phyloP scores from a whole-genome alignment of 345 rosid genomes.

The Lepidium sativum region DNA sequence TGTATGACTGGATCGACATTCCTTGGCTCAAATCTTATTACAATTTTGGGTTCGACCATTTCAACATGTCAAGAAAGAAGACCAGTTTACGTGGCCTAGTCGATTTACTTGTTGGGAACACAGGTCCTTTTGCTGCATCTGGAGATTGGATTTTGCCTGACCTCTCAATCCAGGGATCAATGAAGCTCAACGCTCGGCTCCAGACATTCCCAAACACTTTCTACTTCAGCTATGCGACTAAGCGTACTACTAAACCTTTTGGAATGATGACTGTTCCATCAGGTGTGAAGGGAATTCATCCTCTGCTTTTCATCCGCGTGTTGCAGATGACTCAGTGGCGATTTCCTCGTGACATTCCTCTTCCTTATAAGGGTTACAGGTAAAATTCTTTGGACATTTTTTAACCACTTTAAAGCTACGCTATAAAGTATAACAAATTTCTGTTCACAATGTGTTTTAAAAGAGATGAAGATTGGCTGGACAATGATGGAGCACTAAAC shows the following conservation, averaged over 20 bases:
- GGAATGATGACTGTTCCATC: constrained; percentile 71
- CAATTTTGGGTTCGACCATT: constrained; percentile 94
- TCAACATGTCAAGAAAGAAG: constrained; percentile 71
- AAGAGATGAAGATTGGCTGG: constrained; percentile 97
- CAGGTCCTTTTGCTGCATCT: constrained; percentile 66
- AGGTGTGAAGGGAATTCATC: constrained; percentile 66
- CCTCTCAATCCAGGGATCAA: constrained; percentile 83
- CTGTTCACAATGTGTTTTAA: neutral
- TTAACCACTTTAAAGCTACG: neutral
- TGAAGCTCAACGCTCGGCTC: constrained; percentile 44
- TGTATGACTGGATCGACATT: constrained; percentile 93
- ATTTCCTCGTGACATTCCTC: constrained; percentile 48
- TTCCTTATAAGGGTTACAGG: constrained; percentile 96
- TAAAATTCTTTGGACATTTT: constrained; percentile 3
- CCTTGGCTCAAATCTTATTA: constrained; percentile 75
- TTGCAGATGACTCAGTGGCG: constrained; percentile 85
- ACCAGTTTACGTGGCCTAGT: constrained; percentile 59
- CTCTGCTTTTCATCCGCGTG: constrained; percentile 72
- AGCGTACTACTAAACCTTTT: constrained; percentile 51
- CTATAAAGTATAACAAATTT: neutral
- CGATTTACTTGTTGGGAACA: constrained; percentile 58
- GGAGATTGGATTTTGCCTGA: constrained; percentile 97
- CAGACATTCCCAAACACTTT: constrained; percentile 69
- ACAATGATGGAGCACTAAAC: constrained; percentile 94
- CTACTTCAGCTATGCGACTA: constrained; percentile 94